Base-by-base conservation (phyloP, 495 filamentous ascomycete genomes). In the Xylaria scruposa region DNA sequence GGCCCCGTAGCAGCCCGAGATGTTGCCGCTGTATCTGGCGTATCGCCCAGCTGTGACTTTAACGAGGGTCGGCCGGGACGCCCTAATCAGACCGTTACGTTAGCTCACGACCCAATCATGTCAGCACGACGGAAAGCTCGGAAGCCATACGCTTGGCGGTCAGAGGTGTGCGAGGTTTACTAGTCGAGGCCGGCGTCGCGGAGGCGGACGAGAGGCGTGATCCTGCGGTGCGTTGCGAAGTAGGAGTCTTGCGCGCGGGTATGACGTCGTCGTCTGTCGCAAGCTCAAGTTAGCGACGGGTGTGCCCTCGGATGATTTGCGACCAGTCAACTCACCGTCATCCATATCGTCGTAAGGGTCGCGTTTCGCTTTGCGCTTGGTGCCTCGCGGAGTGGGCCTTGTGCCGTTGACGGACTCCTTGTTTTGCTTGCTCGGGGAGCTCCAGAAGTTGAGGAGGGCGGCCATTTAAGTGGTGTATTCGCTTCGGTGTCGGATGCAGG, bases 291-390 rank as follows among this genome's bases (percentile, higher is more conserved):
- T 9, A 67, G 44, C 31, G 0, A 13, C n/a, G 24, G 6, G 36
- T 6, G 36, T 38, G 36, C 7, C 36, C 7, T 38, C 7, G 1
- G 0, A 8, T 38, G 1, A 38, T 38, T 8, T 29, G 17, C 58
- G 17, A 21, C 7, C 19, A n/a, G 58, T 29, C 58, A 38, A 71
- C 75, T 73, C 64, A 79, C 77, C 74, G 31, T 76, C 76, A 26
- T 76, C 76, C 60, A 79, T 73, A 2, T 76, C 74, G 29, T 79
- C 76, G 44, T 79, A 79, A 17, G 77, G 77, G n/a, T 79, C 76
- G 26, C 63, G 64, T 49, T 73, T 78, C 5, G 76, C 74, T 64
- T 78, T 78, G 68, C 77, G 77, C 74, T 79, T 79, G 5, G 64
- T 73, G 24, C 75, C 72, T 44, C 74, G 71, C 49, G 68, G 58